These are phyloP conservation scores for Ascochyta clinopodiicola DNA, from an alignment of 2,329 filamentous ascomycete species.

Conservation along the genomic window DNA sequence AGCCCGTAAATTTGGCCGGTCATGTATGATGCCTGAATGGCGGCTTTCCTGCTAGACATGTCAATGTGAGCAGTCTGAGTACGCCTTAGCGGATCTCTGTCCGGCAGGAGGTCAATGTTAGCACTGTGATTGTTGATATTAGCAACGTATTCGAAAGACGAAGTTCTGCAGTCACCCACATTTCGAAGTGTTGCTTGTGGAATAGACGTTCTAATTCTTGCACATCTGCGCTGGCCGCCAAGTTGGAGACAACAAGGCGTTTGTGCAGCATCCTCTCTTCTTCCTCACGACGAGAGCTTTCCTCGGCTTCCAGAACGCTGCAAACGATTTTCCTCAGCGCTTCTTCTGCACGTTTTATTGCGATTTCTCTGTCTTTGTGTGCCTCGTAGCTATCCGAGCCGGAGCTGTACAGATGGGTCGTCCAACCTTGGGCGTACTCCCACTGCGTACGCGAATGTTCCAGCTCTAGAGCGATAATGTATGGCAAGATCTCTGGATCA, in stretches of 20 bases:
- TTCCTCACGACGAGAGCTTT: conserved; percentile 10
- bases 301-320: conserved; percentile 19
- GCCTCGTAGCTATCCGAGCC: conserved; percentile 12
- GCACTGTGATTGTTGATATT: conserved; percentile 18
- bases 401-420: conserved; percentile 21
- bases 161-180: conserved; percentile 20
- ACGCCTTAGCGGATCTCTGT: conserved; percentile 26
- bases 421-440: conserved; percentile 20
- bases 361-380: conserved; percentile 10
- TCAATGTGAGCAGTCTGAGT: conserved; percentile 33
- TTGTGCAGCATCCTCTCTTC: conserved; percentile 16
- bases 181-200: conserved; percentile 15
- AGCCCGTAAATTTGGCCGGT: conserved; percentile 29
- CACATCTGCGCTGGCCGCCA: conserved; percentile 32
- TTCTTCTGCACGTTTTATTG: conserved; percentile 18
- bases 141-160: background rate
- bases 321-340: conserved; percentile 15
- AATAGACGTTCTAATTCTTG: conserved; percentile 27
- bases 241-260: conserved; percentile 33
- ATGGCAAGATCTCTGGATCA: background rate
- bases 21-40: conserved; percentile 21
- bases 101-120: conserved; percentile 23
- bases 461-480: conserved; percentile 20
- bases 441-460: conserved; percentile 18
- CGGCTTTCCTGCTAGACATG: conserved; percentile 23